Percentiles rank a stretch among this genome's conserved stretches.
Evolutionary conservation across 169 alveolate species (phyloP).

Genomic region (Plasmodium inui): DNA sequence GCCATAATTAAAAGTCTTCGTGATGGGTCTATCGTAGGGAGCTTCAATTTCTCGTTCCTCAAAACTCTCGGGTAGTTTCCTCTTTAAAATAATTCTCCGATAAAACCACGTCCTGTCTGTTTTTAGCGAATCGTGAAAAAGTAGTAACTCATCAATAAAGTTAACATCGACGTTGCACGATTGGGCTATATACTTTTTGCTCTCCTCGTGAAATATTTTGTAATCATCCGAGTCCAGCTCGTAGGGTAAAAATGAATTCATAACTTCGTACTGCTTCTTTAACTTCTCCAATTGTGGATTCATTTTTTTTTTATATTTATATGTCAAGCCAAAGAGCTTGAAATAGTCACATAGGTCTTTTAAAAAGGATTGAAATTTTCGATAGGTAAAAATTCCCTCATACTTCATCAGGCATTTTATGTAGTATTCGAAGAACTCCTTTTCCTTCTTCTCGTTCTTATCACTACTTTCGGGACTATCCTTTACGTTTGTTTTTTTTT

Average conservation of each 20-base stretch:
- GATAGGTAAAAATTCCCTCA: constrained; percentile 68
- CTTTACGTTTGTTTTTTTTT: constrained; percentile 4
- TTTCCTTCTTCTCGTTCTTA: constrained; percentile 47
- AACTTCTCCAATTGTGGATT: constrained; percentile 59
- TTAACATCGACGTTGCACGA: constrained; percentile 75
- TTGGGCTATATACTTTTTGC: constrained; percentile 79
- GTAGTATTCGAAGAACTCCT: constrained; percentile 40
- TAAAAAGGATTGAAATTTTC: constrained; percentile 42
- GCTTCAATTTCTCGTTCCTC: constrained; percentile 82
- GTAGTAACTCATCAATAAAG: constrained; percentile 82
- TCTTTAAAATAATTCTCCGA: constrained; percentile 77
- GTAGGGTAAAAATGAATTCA: constrained; percentile 78
- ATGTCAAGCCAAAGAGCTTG: constrained; percentile 19
- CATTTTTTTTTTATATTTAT: constrained; percentile 60
- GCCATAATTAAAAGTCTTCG: constrained; percentile 33
- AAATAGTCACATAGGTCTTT: constrained; percentile 46
- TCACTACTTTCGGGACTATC: constrained; percentile 28
- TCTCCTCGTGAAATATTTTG: constrained; percentile 79
- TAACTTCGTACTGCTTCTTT: constrained; percentile 76
- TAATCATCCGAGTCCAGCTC: constrained; percentile 82
- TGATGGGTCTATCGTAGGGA: constrained; percentile 63
- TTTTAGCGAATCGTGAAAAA: constrained; percentile 82
- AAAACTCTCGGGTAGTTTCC: constrained; percentile 78
- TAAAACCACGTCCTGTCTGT: constrained; percentile 86
- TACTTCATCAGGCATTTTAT: constrained; percentile 72